Evolutionary conservation across 768 basidiomycete genomes (phyloP).

Genomic region (Serpula lacrymans): DNA sequence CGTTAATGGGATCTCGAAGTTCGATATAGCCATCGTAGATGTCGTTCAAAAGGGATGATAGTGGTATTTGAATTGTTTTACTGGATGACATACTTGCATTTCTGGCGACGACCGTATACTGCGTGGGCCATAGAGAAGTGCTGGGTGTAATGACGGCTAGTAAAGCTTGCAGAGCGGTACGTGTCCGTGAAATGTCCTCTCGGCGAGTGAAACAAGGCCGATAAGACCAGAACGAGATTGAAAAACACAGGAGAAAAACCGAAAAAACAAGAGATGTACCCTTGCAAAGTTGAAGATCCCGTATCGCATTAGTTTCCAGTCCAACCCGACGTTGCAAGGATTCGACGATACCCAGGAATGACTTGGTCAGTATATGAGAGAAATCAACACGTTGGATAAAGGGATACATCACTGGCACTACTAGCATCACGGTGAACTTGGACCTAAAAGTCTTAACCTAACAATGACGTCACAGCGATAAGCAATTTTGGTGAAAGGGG

Average conservation of each 20-base stretch:
- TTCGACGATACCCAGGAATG: too few relatives aligned
- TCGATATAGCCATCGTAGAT: constrained; percentile 41
- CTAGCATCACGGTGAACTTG: too few relatives aligned
- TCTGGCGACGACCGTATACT: constrained; percentile 30
- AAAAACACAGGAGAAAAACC: too few relatives aligned
- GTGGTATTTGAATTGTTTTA: constrained; percentile 27
- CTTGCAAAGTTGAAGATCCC: not conserved
- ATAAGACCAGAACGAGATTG: too few relatives aligned
- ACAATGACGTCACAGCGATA: too few relatives aligned
- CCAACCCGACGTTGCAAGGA: too few relatives aligned
- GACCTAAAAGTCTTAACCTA: not conserved
- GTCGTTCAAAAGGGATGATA: constrained; percentile 34
- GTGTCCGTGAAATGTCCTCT: constrained; percentile 12
- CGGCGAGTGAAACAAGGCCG: constrained; percentile 9
- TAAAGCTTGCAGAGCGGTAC: constrained; percentile 32
- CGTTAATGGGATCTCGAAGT: constrained; percentile 35
- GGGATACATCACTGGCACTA: too few relatives aligned
- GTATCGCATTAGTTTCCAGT: too few relatives aligned
- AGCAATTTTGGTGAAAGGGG: not conserved
- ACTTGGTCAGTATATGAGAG: too few relatives aligned
- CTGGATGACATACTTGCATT: constrained; percentile 6
- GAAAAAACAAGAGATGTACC: not conserved
- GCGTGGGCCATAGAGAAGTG: constrained; percentile 41
- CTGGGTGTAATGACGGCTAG: constrained; percentile 41
- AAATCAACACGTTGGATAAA: too few relatives aligned